A percentile compares a stretch with the other conserved stretches of the same genome.
Conservation (phyloP, 306 rosid species). For the Styphnolobium japonicum region DNA sequence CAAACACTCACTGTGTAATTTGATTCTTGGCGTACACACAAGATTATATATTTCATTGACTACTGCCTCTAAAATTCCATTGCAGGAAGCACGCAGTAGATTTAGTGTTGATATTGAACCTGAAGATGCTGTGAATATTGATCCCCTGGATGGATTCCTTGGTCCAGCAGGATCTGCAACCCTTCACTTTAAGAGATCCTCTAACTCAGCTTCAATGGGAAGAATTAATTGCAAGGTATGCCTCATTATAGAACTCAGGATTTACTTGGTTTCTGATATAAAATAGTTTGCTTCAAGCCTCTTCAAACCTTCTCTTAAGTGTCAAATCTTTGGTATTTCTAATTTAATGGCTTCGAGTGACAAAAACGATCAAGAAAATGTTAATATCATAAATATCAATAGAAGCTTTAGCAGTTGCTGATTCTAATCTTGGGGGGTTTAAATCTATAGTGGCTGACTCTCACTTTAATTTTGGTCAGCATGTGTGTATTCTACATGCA, state of each 20-base stretch:
- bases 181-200: conserved; percentile 72
- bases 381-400: conserved; percentile 3
- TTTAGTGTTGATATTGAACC: conserved; percentile 78
- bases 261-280: conserved; percentile 1
- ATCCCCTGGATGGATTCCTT: conserved; percentile 81
- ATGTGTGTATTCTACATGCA: background rate
- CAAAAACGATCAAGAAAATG: conserved; percentile 13
- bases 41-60: conserved; percentile 14
- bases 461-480: background rate
- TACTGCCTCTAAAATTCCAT: conserved; percentile 18
- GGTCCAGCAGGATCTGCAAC: conserved; percentile 77
- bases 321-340: background rate
- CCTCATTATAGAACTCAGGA: conserved; percentile 20
- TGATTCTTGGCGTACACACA: background rate
- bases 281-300: conserved; percentile 1
- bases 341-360: background rate
- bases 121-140: conserved; percentile 60
- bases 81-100: conserved; percentile 96
- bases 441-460: conserved; percentile 3
- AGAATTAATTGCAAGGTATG: conserved; percentile 92
- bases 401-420: conserved; percentile 3
- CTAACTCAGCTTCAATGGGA: conserved; percentile 56
- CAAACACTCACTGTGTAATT: background rate
- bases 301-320: background rate
- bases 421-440: background rate